Evolutionary conservation across 352 stramenopile species (phyloP).

Genomic region (Phytophthora kernoviae): DNA sequence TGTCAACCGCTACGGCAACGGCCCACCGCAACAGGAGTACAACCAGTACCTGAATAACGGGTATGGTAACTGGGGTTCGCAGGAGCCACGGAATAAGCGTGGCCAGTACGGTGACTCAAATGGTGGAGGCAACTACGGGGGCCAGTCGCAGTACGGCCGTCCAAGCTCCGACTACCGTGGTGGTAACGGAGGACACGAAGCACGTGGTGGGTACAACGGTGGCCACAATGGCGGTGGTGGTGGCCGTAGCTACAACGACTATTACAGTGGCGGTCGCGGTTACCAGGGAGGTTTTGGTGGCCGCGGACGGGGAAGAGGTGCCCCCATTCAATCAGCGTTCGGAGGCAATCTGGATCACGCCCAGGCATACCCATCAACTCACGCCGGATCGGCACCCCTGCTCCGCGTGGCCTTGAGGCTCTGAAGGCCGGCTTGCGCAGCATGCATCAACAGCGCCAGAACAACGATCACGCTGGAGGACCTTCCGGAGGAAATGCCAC

Average conservation of each 20-base stretch:
- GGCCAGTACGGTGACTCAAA: constrained; percentile 51
- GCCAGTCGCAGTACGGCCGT: constrained; percentile 34
- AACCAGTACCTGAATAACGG: constrained; percentile 82
- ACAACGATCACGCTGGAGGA: constrained; percentile 18
- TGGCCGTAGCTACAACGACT: constrained; percentile 31
- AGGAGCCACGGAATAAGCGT: constrained; percentile 80
- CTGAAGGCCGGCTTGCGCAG: constrained; percentile 82
- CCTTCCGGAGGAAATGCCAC: constrained; percentile 23
- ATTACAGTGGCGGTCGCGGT: constrained; percentile 23
- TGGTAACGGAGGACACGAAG: constrained; percentile 30
- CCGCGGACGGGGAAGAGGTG: constrained; percentile 36
- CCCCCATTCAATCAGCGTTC: constrained; percentile 70
- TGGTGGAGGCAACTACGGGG: constrained; percentile 15
- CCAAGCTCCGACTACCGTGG: constrained; percentile 41
- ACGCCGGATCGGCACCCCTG: constrained; percentile 31
- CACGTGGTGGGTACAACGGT: constrained; percentile 18
- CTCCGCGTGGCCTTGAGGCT: constrained; percentile 64
- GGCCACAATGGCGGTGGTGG: constrained; percentile 18
- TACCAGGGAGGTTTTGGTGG: constrained; percentile 37
- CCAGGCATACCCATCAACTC: constrained; percentile 55
- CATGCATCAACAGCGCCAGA: constrained; percentile 81
- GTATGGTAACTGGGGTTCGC: constrained; percentile 78
- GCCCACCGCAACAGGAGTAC: constrained; percentile 52
- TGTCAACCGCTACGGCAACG: constrained; percentile 52
- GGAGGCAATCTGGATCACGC: constrained; percentile 54